Base-by-base conservation (phyloP, 768 basidiomycete genomes). In the Rhodotorula kratochvilovae region DNA sequence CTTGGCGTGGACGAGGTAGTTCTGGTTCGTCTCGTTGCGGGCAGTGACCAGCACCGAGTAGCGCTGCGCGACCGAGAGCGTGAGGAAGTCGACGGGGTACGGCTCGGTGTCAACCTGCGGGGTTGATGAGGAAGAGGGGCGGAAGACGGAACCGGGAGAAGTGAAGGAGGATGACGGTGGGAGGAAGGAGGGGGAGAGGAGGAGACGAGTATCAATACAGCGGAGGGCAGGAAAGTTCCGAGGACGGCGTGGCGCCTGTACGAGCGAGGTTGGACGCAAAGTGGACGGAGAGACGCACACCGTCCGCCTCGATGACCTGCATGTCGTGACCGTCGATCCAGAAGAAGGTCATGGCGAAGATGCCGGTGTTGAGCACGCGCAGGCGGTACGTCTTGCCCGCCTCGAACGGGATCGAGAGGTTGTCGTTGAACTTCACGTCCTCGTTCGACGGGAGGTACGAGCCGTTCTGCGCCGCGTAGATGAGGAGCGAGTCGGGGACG, bases 41-140 rank as follows among this genome's bases (percentile, higher is more conserved):
- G 95, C 94, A 19, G 88, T 89, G 63, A 99, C 91, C 43, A 97
- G 87, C 51, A 99, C 83, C 0, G 93, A 94, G 81, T 95, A 96
- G 29, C 95, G 87, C 80, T 98, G 95, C 0, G 93, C 93, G 42
- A 89, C 92, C 23, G 91, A 84, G 67, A 97, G 67, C 54, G 86
- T 84, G 61, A 97, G 77, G 48, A 89, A 80, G 78, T 91, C 89
- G 72, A 88, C 87, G 0, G 87, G 84, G 51, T 82, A 89, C 71
- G 88, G 87, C 78, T 90, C 84, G 4, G 88, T 84, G 81, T 97
- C 95, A 1, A 71, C 16, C 56, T 58, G 66, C 58, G n/a, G n/a
- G n/a, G n/a, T n/a, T n/a, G n/a, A n/a, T n/a, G n/a, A n/a, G n/a
- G n/a, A n/a, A n/a, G n/a, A n/a, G n/a, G n/a, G n/a, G n/a, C n/a